Conservation (phyloP, 1,284 basidiomycete species). For the Malassezia sympodialis region DNA sequence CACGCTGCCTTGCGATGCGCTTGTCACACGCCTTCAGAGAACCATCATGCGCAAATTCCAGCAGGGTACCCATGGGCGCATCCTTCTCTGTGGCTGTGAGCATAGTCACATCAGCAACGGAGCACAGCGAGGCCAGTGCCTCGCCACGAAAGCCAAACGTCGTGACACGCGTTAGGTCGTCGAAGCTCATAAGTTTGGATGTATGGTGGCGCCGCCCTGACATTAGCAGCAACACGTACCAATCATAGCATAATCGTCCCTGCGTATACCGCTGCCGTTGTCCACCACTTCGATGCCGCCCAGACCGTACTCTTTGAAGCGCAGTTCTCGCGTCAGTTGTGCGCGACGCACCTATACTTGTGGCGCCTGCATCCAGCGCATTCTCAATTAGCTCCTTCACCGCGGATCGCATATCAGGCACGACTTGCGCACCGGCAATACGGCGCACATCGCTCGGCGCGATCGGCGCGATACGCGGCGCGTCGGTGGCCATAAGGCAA, state of each 20-base stretch:
- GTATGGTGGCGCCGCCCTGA: slow-evolving; percentile 61
- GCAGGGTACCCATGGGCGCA: slow-evolving; percentile 39
- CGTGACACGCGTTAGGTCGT: slow-evolving; percentile 63
- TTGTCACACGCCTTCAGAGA: slow-evolving; percentile 27
- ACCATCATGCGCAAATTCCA: slow-evolving; percentile 31
- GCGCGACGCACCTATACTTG: slow-evolving; percentile 61
- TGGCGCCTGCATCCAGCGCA: slow-evolving; percentile 81
- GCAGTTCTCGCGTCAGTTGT: slow-evolving; percentile 58
- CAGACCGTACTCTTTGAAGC: slow-evolving; percentile 78
- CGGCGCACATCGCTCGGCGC: slow-evolving; percentile 32
- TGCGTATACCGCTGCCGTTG: slow-evolving; percentile 76
- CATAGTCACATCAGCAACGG: slow-evolving; percentile 57
- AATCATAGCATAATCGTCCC: slow-evolving; percentile 65
- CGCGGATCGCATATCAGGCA: slow-evolving; percentile 78
- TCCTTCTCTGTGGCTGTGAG: slow-evolving; percentile 36
- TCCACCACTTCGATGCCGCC: slow-evolving; percentile 81
- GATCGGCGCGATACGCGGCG: slow-evolving; percentile 27
- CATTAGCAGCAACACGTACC: slow-evolving; percentile 55
- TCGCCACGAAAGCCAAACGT: slow-evolving; percentile 97
- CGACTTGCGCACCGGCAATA: slow-evolving; percentile 84
- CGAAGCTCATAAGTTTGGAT: slow-evolving; percentile 72
- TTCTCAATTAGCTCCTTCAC: slow-evolving; percentile 97
- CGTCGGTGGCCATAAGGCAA: neutral
- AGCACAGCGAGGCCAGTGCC: slow-evolving; percentile 83
- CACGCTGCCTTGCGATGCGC: slow-evolving; percentile 64